Evolutionary conservation across 2,329 filamentous ascomycete genomes (phyloP), one percentile per base, ranked within the genome.

Genomic region (Elsinoe arachidis): DNA sequence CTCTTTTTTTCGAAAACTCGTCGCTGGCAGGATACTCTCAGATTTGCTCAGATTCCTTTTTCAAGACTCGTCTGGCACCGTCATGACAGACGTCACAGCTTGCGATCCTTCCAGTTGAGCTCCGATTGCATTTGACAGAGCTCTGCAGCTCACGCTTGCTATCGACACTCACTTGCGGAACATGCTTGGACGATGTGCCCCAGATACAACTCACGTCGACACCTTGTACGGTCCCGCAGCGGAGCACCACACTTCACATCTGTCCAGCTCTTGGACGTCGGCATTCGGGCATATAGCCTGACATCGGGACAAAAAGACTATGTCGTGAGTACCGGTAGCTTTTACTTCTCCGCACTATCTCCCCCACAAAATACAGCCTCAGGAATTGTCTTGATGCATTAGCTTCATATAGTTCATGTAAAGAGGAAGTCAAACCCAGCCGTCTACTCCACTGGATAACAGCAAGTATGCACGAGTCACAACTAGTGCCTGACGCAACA

Each of bases 371-470:
- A 30, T 30, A 30, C 26, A 30, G 26, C 26, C 26, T 30, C 26
- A 30, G 26, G 26, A 30, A 30, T 30, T 30, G 9, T 9, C 26
- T 30, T 7, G 9, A 30, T 30, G 26, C 26, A 30, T 30, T 30
- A 30, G 26, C 26, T 30, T 30, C 26, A 5, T 30, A 30, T 30
- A 30, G 26, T 30, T 30, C 7, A 30, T 3, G 23, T 7, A 30
- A 30, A 30, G 26, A 30, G 26, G 26, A 9, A 30, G 26, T 7
- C 9, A 5, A 30, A 5, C 26, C 26, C 26, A 30, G 26, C 67
- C 19, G 59, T 72, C 43, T 60, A 65, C 34, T 66, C 67, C 14
- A 56, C 17, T 14, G 6, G 38, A 10, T n/a, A 17, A 43, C 38
- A 15, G 33, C 46, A 10, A 34, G 2, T 10, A 10, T 51, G 14